These are phyloP conservation scores for Bromus sterilis DNA, from an alignment of 176 grass and related monocot genomes.

Conservation along the genomic window DNA sequence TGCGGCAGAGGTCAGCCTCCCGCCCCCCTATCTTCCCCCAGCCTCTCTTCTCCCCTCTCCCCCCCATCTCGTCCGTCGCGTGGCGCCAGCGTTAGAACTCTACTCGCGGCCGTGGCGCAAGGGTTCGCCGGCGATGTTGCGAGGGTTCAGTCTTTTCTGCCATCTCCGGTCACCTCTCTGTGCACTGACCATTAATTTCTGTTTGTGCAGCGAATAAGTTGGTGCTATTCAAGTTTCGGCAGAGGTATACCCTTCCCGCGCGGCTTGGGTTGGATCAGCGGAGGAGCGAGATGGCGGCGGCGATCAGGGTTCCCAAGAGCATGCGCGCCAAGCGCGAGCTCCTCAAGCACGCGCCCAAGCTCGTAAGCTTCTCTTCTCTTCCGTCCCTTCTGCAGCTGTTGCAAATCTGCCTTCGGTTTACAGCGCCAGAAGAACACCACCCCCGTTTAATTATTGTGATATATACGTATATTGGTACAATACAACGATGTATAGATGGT, in stretches of 20 bases:
- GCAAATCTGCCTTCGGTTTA: background rate
- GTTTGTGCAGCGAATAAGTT: background rate
- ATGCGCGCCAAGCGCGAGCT: constrained; percentile 55
- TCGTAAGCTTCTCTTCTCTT: constrained; percentile 31
- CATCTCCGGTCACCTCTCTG: background rate
- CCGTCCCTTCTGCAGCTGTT: background rate
- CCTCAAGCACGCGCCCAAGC: constrained; percentile 78
- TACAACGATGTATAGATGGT: background rate
- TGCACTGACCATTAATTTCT: background rate
- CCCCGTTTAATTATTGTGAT: background rate
- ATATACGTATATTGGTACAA: background rate
- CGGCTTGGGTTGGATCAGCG: background rate
- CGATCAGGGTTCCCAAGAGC: constrained; percentile 63
- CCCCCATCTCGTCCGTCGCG: background rate
- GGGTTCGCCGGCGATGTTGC: too few species aligned
- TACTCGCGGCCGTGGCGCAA: too few species aligned
- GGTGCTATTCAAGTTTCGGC: background rate
- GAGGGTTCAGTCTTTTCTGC: background rate
- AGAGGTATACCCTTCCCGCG: background rate
- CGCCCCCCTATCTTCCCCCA: background rate
- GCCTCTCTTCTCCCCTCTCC: background rate
- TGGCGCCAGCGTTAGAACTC: background rate
- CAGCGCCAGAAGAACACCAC: background rate
- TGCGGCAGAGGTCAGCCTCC: background rate
- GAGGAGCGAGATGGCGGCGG: constrained; percentile 37